phyloP scores from a whole-genome alignment of 1,284 basidiomycete species.

The Papiliotrema fonsecae region DNA sequence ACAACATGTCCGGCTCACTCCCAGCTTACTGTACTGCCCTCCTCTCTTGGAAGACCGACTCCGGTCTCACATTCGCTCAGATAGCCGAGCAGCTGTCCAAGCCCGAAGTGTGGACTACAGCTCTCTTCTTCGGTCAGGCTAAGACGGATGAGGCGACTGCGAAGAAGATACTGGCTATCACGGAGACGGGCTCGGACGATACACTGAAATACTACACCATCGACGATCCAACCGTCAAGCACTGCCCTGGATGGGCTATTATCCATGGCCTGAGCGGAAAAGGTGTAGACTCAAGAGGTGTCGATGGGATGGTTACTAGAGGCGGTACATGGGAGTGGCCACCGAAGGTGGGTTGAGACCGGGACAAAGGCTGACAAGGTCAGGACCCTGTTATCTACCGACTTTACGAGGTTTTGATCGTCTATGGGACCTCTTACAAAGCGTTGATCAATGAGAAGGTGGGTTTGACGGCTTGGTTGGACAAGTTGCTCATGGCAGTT shows the following conservation, averaged over 20 bases:
- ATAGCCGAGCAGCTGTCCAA: conserved; percentile 65
- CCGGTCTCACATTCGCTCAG: conserved; percentile 66
- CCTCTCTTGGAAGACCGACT: conserved; percentile 22
- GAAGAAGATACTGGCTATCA: conserved; percentile 65
- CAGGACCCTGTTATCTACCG: conserved; percentile 77
- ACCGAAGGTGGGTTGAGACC: conserved; percentile 24
- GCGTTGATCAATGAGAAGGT: conserved; percentile 84
- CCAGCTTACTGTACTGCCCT: conserved; percentile 23
- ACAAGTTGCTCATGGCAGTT: conserved; percentile 54
- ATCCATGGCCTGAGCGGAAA: conserved; percentile 21
- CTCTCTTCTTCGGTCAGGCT: conserved; percentile 82
- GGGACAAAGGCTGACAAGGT: not conserved
- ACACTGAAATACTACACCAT: not conserved
- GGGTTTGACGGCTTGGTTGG: conserved; percentile 2
- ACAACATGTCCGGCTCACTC: conserved; percentile 15
- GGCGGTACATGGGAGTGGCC: conserved; percentile 39
- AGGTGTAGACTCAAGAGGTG: conserved; percentile 23
- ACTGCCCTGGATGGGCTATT: conserved; percentile 47
- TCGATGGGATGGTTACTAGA: conserved; percentile 29
- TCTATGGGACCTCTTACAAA: conserved; percentile 61
- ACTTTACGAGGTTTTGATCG: conserved; percentile 75
- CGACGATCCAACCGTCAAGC: conserved; percentile 5
- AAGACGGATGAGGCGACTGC: conserved; percentile 60
- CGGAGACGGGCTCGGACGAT: conserved; percentile 49
- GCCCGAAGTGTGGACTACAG: conserved; percentile 83